Conservation (phyloP, 768 basidiomycete species). For the Suillus bovinus region DNA sequence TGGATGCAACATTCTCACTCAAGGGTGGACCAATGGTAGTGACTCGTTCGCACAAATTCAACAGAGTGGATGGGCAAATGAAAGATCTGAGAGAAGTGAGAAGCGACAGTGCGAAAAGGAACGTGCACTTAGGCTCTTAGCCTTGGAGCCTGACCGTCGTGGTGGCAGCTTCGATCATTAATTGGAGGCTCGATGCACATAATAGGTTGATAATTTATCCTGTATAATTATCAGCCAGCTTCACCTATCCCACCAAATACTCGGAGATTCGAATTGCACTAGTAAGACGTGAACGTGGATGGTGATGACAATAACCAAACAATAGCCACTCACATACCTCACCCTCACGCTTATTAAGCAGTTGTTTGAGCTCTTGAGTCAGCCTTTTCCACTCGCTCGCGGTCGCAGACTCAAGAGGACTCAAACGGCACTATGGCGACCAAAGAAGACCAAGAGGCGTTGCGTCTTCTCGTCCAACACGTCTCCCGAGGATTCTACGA, state of each 20-base stretch:
- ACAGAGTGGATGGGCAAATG: not conserved
- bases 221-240: not conserved
- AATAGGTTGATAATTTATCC: not conserved
- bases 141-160: no score
- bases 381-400: not conserved
- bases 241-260: not conserved
- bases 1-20: not conserved
- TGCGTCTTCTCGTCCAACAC: conserved; percentile 88
- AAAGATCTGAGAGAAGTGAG: not conserved
- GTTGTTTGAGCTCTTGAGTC: not conserved
- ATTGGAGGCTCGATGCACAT: not conserved
- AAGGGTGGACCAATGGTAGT: not conserved
- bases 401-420: not conserved
- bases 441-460: conserved; percentile 79
- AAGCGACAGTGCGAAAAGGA: not conserved
- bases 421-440: conserved; percentile 46
- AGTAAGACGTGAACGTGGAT: not conserved
- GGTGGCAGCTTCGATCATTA: not conserved
- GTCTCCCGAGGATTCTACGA: conserved; percentile 96
- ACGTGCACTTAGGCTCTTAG: not conserved
- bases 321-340: not conserved
- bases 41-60: not conserved
- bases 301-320: not conserved
- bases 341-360: not conserved
- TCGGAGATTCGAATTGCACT: not conserved